Conservation (phyloP, 2,329 filamentous ascomycete genomes). For the Pestalotiopsis sp. region DNA sequence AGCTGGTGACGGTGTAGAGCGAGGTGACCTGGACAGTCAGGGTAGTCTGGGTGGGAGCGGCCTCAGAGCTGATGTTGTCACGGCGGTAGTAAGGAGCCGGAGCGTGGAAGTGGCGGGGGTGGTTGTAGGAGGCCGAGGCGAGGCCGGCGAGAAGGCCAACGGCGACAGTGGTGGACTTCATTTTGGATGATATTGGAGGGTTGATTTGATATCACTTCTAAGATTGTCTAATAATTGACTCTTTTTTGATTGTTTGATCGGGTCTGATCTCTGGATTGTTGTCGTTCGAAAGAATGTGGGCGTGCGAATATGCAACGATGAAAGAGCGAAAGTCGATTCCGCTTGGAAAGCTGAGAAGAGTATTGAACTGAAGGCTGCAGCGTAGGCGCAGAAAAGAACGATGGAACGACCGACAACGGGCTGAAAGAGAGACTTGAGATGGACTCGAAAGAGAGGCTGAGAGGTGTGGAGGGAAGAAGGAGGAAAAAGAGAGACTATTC, state of each 20-base stretch:
- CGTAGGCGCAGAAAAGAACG: slow-evolving; percentile 28
- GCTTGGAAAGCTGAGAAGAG: slow-evolving; percentile 19
- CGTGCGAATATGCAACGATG: slow-evolving; percentile 27
- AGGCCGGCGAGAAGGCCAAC: slow-evolving; percentile 34
- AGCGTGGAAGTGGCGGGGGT: slow-evolving; percentile 31
- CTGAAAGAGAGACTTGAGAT: slow-evolving; percentile 28
- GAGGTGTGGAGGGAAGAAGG: slow-evolving; percentile 10
- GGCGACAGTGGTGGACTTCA: slow-evolving; percentile 36
- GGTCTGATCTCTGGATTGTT: slow-evolving; percentile 29
- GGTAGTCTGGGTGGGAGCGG: slow-evolving; percentile 27
- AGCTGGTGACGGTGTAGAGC: slow-evolving; percentile 34
- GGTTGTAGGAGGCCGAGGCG: slow-evolving; percentile 32
- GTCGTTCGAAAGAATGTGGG: slow-evolving; percentile 32
- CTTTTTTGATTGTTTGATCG: slow-evolving; percentile 17
- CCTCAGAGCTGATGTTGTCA: slow-evolving; percentile 25
- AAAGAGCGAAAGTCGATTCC: slow-evolving; percentile 40
- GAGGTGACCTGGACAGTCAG: slow-evolving; percentile 33
- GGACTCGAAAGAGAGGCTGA: slow-evolving; percentile 16
- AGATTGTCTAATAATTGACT: slow-evolving; percentile 15
- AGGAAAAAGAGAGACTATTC: slow-evolving; percentile 23
- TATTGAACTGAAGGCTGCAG: slow-evolving; percentile 28
- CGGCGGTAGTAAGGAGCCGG: slow-evolving; percentile 25
- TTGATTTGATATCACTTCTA: slow-evolving; percentile 7
- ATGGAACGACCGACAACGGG: slow-evolving; percentile 29
- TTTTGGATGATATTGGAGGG: slow-evolving; percentile 23